Evolutionary conservation across 225 moss, liverwort and hornwort species (phyloP).

Genomic region (Takakia lepidozioides): DNA sequence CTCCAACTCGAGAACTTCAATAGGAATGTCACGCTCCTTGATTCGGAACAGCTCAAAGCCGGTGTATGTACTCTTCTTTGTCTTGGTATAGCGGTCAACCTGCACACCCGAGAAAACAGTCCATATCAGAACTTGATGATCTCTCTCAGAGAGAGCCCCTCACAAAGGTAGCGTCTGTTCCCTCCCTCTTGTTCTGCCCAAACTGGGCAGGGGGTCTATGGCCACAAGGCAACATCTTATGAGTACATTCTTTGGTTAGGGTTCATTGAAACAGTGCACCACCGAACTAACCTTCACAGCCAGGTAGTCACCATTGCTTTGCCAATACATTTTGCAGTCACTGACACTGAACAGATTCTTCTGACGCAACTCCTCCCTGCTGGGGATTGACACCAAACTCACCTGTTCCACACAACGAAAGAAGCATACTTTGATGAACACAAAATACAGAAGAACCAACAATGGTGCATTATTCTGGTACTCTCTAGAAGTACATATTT

Average conservation of each 20-base stretch:
- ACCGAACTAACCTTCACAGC: conserved; percentile 85
- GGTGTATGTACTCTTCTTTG: conserved; percentile 99
- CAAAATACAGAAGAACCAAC: no score
- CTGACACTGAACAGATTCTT: conserved; percentile 98
- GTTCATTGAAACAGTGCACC: no score
- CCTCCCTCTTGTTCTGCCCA: no score
- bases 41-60: conserved; percentile 98
- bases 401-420: conserved; percentile 39
- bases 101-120: no score
- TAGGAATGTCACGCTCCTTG: conserved; percentile 94
- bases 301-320: conserved; percentile 93
- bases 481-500: background rate
- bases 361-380: conserved; percentile 96
- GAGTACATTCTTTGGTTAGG: no score
- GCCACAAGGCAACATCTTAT: no score
- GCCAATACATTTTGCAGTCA: conserved; percentile 99
- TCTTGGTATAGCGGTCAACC: conserved; percentile 92
- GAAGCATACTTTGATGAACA: no score
- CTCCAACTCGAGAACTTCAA: conserved; percentile 94
- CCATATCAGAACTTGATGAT: no score
- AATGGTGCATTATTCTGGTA: no score
- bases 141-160: no score
- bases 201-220: no score
- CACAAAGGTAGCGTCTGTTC: no score
- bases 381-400: conserved; percentile 87